Evolutionary conservation across 2,329 filamentous ascomycete species (phyloP), one percentile per base, ranked within the genome.

Genomic region (Aspergillus unguis): DNA sequence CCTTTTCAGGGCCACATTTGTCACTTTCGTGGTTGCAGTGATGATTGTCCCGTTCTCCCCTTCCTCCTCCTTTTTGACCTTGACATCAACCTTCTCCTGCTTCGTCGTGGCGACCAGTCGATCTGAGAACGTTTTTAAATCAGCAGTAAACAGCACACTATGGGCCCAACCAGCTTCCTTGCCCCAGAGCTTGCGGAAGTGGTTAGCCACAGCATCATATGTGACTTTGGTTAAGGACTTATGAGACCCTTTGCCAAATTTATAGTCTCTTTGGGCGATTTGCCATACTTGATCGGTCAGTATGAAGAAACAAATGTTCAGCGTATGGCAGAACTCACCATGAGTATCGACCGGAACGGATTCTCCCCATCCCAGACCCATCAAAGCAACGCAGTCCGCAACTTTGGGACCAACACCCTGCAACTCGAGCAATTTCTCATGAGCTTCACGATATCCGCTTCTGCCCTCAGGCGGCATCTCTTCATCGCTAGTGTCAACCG

Each of bases 81-180:
- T 66, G 23, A 65, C 62, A 7, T 69, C 61, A 32, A 72, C 60
- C 59, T 23, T 70, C 6, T 43, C 33, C 27, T 49, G 35, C 50
- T 70, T 69, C 61, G 71, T 67, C 32, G 69, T 67, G 59, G 65
- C 68, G 61, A 64, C 68, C n/a, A 83, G 67, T 59, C 76, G 80
- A 59, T 89, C 87, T 0, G 91, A 86, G 65, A 97, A 97, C 0
- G 89, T 83, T 65, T 84, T 88, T 52, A 99, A 71, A 66, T 99
- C 92, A 0, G 94, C 95, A 0, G 94, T 95, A 66, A 99, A 99
- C 9, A 99, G 78, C 6, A 99, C 94, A 2, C 90, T 95, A 74
- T 99, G 94, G 7, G 95, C 94, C 95, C 95, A 99, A 1, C 94
- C 94, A 1, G 94, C 94, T 63, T 97, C 89, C 53, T 87, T 83